Evolutionary conservation across 306 rosid species (phyloP).

Genomic region (Prinsepia uniflora): DNA sequence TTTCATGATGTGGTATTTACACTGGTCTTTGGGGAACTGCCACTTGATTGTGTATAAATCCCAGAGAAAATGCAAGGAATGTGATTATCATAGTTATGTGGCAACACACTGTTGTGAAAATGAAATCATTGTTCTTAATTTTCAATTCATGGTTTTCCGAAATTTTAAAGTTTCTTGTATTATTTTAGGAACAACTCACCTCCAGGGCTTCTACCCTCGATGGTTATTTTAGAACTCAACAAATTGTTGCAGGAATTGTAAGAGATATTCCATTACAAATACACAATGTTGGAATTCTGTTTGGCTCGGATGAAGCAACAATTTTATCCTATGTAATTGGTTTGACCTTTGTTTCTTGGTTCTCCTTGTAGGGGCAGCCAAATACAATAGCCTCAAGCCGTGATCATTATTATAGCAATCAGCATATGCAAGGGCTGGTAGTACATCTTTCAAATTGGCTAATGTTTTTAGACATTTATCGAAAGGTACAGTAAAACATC

Average conservation of each 20-base stretch:
- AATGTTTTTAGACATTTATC: neutral
- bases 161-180: slow-evolving; percentile 6
- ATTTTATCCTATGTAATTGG: neutral
- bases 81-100: slow-evolving; percentile 21
- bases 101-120: neutral
- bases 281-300: slow-evolving; percentile 3
- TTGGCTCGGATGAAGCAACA: neutral
- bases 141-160: slow-evolving; percentile 2
- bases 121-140: neutral
- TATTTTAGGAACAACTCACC: slow-evolving; percentile 32
- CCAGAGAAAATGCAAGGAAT: slow-evolving; percentile 22
- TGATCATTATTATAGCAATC: slow-evolving; percentile 24
- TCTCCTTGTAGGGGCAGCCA: slow-evolving; percentile 23
- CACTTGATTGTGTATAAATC: slow-evolving; percentile 25
- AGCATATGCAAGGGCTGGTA: slow-evolving; percentile 30
- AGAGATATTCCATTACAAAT: slow-evolving; percentile 12
- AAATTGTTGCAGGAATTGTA: slow-evolving; percentile 36
- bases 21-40: slow-evolving; percentile 22
- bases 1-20: slow-evolving; percentile 10
- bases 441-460: slow-evolving; percentile 1
- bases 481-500: neutral
- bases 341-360: slow-evolving; percentile 11
- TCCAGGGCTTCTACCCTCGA: slow-evolving; percentile 36
- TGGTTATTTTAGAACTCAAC: slow-evolving; percentile 31
- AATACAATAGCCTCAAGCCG: slow-evolving; percentile 26